Percentiles rank a stretch among this genome's conserved stretches.
phyloP scores from a whole-genome alignment of 345 rosid genomes.

The Raphanus raphanistrum region DNA sequence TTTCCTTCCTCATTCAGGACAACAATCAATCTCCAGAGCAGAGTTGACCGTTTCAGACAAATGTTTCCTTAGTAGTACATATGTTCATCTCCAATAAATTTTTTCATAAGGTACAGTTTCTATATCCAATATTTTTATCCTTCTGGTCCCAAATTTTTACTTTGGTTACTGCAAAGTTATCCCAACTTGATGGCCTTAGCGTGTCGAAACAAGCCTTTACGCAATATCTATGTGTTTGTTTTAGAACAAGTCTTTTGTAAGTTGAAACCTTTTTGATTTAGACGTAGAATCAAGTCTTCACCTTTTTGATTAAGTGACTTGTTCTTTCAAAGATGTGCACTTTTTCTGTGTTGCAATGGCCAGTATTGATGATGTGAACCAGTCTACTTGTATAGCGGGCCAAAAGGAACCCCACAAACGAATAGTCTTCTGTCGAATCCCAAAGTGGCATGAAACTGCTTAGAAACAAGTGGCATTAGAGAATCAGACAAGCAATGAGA shows the following conservation, averaged over 20 bases:
- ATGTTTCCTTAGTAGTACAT: conserved; percentile 1
- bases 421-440: conserved; percentile 9
- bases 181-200: not conserved
- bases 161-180: not conserved
- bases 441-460: conserved; percentile 15
- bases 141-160: not conserved
- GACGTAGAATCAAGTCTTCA: conserved; percentile 1
- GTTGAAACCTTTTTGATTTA: not conserved
- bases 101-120: not conserved
- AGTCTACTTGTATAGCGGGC: not conserved
- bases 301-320: conserved; percentile 3
- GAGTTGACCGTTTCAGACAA: conserved; percentile 8
- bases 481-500: conserved; percentile 2
- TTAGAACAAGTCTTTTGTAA: conserved; percentile 8
- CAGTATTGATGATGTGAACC: conserved; percentile 4
- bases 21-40: conserved; percentile 23
- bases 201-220: not conserved
- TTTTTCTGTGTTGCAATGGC: conserved; percentile 18
- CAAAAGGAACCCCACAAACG: not conserved
- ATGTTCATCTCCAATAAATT: conserved; percentile 1
- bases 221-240: conserved; percentile 11
- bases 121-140: not conserved
- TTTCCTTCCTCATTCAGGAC: conserved; percentile 13
- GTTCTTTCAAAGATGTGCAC: not conserved
- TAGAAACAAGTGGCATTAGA: conserved; percentile 21